Evolutionary conservation across 1,284 basidiomycete genomes (phyloP).

Genomic region (Heliocybe sulcata): DNA sequence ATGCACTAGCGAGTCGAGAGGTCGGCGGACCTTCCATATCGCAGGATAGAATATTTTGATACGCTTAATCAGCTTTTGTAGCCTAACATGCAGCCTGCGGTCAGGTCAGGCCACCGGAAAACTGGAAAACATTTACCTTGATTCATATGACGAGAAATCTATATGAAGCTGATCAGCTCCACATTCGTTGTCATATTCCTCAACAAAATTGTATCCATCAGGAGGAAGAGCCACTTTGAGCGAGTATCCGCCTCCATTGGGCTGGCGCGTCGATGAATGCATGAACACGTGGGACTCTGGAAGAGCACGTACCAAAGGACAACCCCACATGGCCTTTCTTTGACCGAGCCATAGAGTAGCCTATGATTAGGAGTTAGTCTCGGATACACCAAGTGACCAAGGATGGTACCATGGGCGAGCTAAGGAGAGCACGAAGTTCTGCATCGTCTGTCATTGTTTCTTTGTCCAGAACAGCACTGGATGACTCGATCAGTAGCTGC

Average conservation of each 20-base stretch:
- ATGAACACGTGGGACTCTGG: background rate
- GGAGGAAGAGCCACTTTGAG: background rate
- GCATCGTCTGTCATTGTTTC: background rate
- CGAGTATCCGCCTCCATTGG: background rate
- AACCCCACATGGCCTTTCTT: background rate
- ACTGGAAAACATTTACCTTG: background rate
- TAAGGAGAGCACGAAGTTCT: background rate
- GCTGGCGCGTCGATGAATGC: background rate
- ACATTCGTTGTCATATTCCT: background rate
- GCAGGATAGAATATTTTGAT: background rate
- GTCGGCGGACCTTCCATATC: background rate
- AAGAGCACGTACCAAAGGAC: background rate
- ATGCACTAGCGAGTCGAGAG: background rate
- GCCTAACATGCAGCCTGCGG: background rate
- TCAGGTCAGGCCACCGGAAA: background rate
- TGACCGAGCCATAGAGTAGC: background rate
- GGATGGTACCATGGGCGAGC: background rate
- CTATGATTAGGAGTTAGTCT: background rate
- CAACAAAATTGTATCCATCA: background rate
- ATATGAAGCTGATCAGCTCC: background rate
- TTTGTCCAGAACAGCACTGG: background rate
- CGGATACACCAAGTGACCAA: background rate
- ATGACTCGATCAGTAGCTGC: background rate
- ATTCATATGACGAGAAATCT: background rate
- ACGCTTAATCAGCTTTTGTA: background rate